Evolutionary conservation across 2,329 filamentous ascomycete genomes (phyloP).

Genomic region (Aspergillus thermomutatus): DNA sequence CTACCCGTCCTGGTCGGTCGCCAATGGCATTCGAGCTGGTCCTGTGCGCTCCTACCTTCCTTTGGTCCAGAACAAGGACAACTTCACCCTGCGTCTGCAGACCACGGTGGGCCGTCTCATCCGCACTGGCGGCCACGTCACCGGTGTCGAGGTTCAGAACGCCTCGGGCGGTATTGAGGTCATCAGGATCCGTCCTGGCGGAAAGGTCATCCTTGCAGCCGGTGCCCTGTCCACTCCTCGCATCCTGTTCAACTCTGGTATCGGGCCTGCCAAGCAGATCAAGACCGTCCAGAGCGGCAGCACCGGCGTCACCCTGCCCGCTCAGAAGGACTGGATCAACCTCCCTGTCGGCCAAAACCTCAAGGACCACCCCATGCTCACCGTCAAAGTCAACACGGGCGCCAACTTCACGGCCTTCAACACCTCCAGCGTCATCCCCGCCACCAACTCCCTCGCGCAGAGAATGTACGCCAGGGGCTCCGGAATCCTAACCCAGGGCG

Average conservation of each 20-base stretch:
- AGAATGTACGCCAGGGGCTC: constrained; percentile 10
- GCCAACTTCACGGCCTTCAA: constrained; percentile 17
- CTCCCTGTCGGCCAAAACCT: constrained; percentile 49
- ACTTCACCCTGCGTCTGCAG: constrained; percentile 66
- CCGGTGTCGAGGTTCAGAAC: constrained; percentile 41
- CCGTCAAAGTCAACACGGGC: constrained; percentile 13
- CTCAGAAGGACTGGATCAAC: constrained; percentile 44
- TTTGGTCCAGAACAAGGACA: constrained; percentile 53
- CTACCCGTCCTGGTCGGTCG: constrained; percentile 64
- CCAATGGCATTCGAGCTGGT: constrained; percentile 62
- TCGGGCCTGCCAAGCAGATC: constrained; percentile 54
- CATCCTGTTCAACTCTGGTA: constrained; percentile 65
- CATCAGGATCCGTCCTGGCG: constrained; percentile 59
- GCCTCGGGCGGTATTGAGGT: constrained; percentile 50
- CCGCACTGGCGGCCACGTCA: constrained; percentile 58
- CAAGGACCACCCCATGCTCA: constrained; percentile 37
- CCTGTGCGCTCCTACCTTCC: constrained; percentile 69
- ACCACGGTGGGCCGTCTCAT: constrained; percentile 64
- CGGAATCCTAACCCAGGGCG: constrained; percentile 16
- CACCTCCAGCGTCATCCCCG: constrained; percentile 12
- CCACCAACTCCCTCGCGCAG: constrained; percentile 2
- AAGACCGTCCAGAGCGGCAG: constrained; percentile 41
- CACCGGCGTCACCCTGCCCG: constrained; percentile 41
- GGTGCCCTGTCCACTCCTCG: constrained; percentile 67
- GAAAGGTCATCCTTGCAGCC: constrained; percentile 64